Evolutionary conservation across 495 filamentous ascomycete genomes (phyloP).

Genomic region (Xylaria palmicola): DNA sequence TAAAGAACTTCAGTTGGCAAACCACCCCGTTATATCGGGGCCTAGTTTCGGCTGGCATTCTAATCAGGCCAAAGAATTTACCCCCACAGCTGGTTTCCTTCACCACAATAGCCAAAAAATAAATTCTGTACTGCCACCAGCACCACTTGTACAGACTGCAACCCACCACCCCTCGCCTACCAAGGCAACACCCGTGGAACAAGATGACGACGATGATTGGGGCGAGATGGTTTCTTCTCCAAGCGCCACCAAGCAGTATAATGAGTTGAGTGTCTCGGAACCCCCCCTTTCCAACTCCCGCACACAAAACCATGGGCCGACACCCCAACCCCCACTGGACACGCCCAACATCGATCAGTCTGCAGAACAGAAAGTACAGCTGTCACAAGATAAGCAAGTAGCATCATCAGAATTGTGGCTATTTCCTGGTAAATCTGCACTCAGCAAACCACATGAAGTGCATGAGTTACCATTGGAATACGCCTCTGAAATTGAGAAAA

Average conservation of each 20-base stretch:
- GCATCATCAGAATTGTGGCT: conserved; percentile 15
- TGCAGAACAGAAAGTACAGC: background rate
- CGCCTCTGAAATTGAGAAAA: conserved; percentile 37
- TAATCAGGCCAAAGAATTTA: background rate
- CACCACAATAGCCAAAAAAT: background rate
- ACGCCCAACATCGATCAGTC: conserved; percentile 10
- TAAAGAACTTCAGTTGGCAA: background rate
- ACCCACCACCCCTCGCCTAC: background rate
- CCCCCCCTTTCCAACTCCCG: background rate
- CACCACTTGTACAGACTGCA: background rate
- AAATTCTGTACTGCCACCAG: background rate
- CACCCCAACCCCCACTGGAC: conserved; percentile 9
- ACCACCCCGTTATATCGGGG: background rate
- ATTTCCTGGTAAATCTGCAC: conserved; percentile 20
- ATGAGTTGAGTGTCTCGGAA: background rate
- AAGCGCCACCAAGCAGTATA: conserved; percentile 17
- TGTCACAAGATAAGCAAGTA: conserved; percentile 1
- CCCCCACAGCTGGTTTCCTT: background rate
- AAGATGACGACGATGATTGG: conserved; percentile 54
- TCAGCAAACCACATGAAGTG: conserved; percentile 13
- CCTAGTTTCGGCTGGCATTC: conserved; percentile 24
- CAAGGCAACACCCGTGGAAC: conserved; percentile 17
- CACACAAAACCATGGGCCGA: conserved; percentile 1
- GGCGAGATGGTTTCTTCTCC: conserved; percentile 57
- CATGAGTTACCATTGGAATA: conserved; percentile 4